Conservation (phyloP, 306 rosid species). For the Abrus pulchellus region DNA sequence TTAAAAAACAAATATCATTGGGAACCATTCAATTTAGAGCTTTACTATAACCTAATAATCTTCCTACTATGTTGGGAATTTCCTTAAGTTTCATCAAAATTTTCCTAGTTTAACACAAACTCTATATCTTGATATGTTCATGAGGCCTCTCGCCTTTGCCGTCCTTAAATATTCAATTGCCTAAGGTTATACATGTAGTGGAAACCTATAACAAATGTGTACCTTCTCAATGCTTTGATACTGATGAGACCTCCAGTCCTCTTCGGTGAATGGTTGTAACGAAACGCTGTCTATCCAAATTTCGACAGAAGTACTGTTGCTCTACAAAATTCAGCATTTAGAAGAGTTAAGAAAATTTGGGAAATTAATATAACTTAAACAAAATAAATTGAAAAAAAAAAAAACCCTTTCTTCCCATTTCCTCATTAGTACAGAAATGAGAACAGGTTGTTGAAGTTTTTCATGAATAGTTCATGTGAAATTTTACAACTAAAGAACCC, state of each 20-base stretch:
- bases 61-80: neutral
- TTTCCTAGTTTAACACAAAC: neutral
- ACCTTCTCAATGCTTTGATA: slow-evolving; percentile 65
- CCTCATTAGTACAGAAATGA: neutral
- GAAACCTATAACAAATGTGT: neutral
- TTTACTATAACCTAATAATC: no score
- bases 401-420: neutral
- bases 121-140: neutral
- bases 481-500: neutral
- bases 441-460: no score
- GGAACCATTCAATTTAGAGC: neutral
- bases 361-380: neutral
- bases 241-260: slow-evolving; percentile 74
- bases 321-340: slow-evolving; percentile 50
- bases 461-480: neutral
- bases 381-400: neutral
- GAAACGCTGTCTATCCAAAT: slow-evolving; percentile 77
- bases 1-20: neutral
- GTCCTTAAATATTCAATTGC: neutral
- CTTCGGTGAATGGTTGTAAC: slow-evolving; percentile 70
- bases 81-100: neutral
- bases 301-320: slow-evolving; percentile 59
- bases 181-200: neutral
- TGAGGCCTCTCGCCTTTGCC: neutral
- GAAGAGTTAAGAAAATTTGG: neutral